Evolutionary conservation across 2,329 filamentous ascomycete species (phyloP).

Genomic region (Dactylella cylindrospora): DNA sequence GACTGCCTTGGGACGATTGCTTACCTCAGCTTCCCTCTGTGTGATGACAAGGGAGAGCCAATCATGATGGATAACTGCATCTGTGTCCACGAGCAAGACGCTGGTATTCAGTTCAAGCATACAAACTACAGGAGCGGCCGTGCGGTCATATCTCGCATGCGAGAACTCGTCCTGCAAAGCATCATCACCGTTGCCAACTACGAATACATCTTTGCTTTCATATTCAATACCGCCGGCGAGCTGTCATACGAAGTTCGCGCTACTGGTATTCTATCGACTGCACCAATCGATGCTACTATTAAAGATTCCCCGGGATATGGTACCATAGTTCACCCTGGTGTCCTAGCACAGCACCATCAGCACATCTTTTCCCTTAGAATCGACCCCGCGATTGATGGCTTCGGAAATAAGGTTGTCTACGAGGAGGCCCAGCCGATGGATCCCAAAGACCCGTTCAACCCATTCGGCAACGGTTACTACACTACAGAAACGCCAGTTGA

Average conservation of each 20-base stretch:
- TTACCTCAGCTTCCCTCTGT: slow-evolving; percentile 63
- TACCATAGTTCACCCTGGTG: slow-evolving; percentile 69
- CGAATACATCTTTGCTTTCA: slow-evolving; percentile 71
- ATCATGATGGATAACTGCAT: slow-evolving; percentile 66
- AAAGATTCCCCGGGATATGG: slow-evolving; percentile 62
- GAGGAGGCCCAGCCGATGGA: slow-evolving; percentile 62
- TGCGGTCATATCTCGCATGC: slow-evolving; percentile 64
- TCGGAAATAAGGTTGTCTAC: slow-evolving; percentile 60
- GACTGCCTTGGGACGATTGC: slow-evolving; percentile 71
- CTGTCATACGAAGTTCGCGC: slow-evolving; percentile 68
- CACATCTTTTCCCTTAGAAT: slow-evolving; percentile 72
- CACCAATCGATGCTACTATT: slow-evolving; percentile 66
- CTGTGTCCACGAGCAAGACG: slow-evolving; percentile 71
- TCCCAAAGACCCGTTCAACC: slow-evolving; percentile 60
- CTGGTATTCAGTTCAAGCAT: slow-evolving; percentile 70
- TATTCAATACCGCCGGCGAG: slow-evolving; percentile 71
- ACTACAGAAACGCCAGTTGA: slow-evolving; percentile 44
- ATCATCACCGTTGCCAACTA: slow-evolving; percentile 74
- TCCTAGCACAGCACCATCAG: slow-evolving; percentile 71
- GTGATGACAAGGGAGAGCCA: slow-evolving; percentile 63
- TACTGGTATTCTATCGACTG: slow-evolving; percentile 68
- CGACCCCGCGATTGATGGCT: slow-evolving; percentile 64
- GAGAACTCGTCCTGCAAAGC: slow-evolving; percentile 68
- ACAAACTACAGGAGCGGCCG: slow-evolving; percentile 69
- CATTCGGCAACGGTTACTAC: slow-evolving; percentile 55